These are phyloP conservation scores for Cyphellophora attinorum DNA, from an alignment of 2,329 filamentous ascomycete genomes.

Conservation along the genomic window DNA sequence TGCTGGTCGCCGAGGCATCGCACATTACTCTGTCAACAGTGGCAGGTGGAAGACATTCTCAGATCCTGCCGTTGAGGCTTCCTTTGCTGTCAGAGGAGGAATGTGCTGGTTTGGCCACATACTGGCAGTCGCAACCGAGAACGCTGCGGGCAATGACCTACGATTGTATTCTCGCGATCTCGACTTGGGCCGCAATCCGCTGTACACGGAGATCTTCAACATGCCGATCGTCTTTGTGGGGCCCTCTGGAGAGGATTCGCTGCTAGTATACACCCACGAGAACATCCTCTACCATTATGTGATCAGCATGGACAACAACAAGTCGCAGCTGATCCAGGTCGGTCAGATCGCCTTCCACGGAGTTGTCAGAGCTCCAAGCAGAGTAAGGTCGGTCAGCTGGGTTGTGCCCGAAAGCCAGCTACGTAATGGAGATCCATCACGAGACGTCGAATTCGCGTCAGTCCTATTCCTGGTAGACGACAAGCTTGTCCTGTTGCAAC, in stretches of 20 bases:
- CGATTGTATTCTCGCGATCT: slow-evolving; percentile 88
- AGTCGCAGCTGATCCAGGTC: slow-evolving; percentile 77
- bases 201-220: slow-evolving; percentile 69
- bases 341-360: slow-evolving; percentile 96
- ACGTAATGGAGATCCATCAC: slow-evolving; percentile 82
- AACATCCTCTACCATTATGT: slow-evolving; percentile 94
- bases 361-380: slow-evolving; percentile 84
- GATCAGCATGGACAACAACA: slow-evolving; percentile 61
- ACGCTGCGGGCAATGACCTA: slow-evolving; percentile 69
- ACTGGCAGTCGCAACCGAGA: slow-evolving; percentile 85
- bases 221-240: slow-evolving; percentile 85
- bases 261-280: slow-evolving; percentile 94
- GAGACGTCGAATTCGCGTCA: slow-evolving; percentile 87
- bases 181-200: slow-evolving; percentile 60
- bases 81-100: slow-evolving; percentile 84
- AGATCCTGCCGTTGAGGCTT: slow-evolving; percentile 70
- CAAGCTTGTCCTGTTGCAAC: slow-evolving; percentile 85
- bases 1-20: slow-evolving; percentile 84
- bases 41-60: slow-evolving; percentile 93
- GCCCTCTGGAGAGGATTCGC: slow-evolving; percentile 82
- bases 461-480: slow-evolving; percentile 96
- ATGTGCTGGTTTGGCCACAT: slow-evolving; percentile 99
- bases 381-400: slow-evolving; percentile 91
- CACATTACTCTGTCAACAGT: slow-evolving; percentile 91
- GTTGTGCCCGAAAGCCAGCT: slow-evolving; percentile 85